These are phyloP conservation scores for Boeremia exigua DNA, from an alignment of 2,329 filamentous ascomycete genomes.

Conservation along the genomic window DNA sequence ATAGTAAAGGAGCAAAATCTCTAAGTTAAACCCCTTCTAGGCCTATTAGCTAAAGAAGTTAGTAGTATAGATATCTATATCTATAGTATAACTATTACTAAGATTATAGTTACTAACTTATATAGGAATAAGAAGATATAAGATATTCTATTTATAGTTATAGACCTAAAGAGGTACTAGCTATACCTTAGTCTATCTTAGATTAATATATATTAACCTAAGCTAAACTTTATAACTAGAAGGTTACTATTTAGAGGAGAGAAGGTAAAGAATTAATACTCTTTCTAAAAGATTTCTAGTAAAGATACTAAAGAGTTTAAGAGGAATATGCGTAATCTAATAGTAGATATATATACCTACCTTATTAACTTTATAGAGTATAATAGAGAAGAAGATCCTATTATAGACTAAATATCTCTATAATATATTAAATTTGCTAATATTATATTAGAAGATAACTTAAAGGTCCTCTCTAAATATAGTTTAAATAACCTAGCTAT, in stretches of 20 bases:
- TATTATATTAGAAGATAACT: not conserved
- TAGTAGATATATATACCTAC: no score
- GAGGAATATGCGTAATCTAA: no score
- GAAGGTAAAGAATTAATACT: not conserved
- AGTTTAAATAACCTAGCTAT: not conserved
- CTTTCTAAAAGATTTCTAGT: not conserved
- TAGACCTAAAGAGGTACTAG: not conserved
- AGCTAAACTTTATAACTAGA: not conserved
- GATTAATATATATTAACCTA: not conserved
- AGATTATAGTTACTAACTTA: no score
- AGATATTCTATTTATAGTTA: not conserved
- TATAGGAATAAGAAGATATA: not conserved
- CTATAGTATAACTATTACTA: no score
- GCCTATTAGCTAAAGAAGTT: no score
- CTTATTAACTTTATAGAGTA: no score
- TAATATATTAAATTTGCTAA: not conserved
- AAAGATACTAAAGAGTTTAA: no score
- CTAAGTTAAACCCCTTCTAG: no score
- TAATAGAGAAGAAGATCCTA: not conserved
- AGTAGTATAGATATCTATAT: no score
- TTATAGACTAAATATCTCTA: not conserved
- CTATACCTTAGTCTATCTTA: not conserved
- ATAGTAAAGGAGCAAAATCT: no score
- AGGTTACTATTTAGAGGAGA: not conserved
- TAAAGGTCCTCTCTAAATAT: not conserved